Conservation (phyloP, 495 filamentous ascomycete genomes). For the Niebla homalea region DNA sequence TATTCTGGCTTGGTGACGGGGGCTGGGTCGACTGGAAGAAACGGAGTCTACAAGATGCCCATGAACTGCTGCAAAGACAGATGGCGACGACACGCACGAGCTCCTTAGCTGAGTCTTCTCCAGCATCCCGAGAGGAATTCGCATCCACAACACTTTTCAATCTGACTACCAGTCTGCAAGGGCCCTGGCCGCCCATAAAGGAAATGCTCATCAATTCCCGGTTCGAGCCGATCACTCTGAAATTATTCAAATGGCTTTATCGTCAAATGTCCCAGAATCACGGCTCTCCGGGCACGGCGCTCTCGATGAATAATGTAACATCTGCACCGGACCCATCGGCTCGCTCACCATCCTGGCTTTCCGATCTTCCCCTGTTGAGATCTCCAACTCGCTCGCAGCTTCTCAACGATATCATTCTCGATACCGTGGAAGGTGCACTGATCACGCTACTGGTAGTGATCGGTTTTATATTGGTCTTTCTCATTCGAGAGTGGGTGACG, state of each 20-base stretch:
- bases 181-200: slow-evolving; percentile 26
- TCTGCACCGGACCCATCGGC: not conserved
- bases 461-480: slow-evolving; percentile 84
- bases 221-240: slow-evolving; percentile 37
- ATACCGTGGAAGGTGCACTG: slow-evolving; percentile 80
- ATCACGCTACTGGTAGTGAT: slow-evolving; percentile 84
- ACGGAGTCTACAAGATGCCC: slow-evolving; percentile 11
- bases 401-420: slow-evolving; percentile 68
- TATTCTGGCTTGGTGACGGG: slow-evolving; percentile 94
- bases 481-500: slow-evolving; percentile 95
- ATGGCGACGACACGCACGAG: slow-evolving; percentile 24
- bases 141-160: slow-evolving; percentile 19
- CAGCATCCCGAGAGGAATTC: slow-evolving; percentile 16
- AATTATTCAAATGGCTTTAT: slow-evolving; percentile 28
- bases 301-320: slow-evolving; percentile 6
- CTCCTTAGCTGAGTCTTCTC: slow-evolving; percentile 19
- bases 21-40: slow-evolving; percentile 48
- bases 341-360: slow-evolving; percentile 42
- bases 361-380: slow-evolving; percentile 57
- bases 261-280: not conserved
- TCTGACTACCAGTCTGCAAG: slow-evolving; percentile 17
- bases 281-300: not conserved
- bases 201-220: slow-evolving; percentile 31
- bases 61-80: slow-evolving; percentile 7
- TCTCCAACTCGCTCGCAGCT: slow-evolving; percentile 57